phyloP scores from a whole-genome alignment of 768 basidiomycete genomes.

The Tricholoma saponaceum region DNA sequence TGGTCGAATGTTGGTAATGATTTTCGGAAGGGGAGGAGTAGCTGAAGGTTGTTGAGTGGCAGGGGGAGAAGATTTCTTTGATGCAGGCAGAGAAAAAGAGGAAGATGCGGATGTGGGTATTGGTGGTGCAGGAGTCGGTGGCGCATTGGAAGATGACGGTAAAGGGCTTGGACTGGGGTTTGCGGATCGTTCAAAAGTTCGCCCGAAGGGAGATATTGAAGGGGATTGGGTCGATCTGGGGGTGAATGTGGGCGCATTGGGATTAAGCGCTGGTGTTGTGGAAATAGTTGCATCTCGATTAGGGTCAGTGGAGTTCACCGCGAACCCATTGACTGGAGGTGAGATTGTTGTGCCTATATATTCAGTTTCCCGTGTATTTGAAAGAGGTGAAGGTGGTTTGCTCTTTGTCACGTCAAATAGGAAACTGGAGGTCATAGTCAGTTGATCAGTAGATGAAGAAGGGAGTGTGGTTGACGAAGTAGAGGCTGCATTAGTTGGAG shows the following conservation, averaged over 20 bases:
- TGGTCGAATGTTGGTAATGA: conserved; percentile 17
- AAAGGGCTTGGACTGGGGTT: conserved; percentile 15
- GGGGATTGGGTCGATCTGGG: conserved; percentile 10
- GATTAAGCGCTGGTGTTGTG: conserved; percentile 9
- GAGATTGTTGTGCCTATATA: not conserved
- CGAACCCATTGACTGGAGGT: not conserved
- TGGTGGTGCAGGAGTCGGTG: conserved; percentile 13
- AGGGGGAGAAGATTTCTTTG: conserved; percentile 4
- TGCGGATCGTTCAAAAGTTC: conserved; percentile 7
- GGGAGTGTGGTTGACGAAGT: not conserved
- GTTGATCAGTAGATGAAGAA: not conserved
- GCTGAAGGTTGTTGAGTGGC: conserved; percentile 14
- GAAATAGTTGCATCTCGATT: not conserved
- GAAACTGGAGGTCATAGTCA: not conserved
- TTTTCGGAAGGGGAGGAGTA: conserved; percentile 18
- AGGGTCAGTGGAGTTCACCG: not conserved
- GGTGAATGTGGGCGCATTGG: conserved; percentile 20
- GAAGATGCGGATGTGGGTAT: conserved; percentile 6
- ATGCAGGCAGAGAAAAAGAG: not conserved
- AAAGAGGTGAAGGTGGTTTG: not conserved
- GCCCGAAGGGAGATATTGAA: not conserved
- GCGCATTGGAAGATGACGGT: conserved; percentile 2
- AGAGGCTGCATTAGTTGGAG: not conserved
- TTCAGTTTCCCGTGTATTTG: not conserved
- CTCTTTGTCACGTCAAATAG: not conserved